These are phyloP conservation scores for Ligustrum vulgare DNA, from an alignment of 257 asterid species.

Conservation along the genomic window DNA sequence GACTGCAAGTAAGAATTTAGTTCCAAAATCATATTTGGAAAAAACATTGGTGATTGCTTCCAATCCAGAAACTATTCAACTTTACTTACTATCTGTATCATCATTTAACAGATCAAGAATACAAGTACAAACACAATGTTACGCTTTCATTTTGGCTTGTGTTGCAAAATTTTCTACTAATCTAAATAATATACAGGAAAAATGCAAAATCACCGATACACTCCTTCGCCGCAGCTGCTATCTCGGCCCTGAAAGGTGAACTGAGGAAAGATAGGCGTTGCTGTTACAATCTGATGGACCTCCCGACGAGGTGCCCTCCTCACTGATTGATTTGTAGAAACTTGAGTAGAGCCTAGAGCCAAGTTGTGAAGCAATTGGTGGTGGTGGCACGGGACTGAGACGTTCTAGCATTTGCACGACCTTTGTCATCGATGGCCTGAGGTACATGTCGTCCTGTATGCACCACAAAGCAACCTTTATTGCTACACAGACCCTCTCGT, in stretches of 20 bases:
- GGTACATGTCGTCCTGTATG: constrained; percentile 84
- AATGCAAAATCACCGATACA: constrained; percentile 22
- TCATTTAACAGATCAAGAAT: constrained; percentile 40
- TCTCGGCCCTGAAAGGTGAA: constrained; percentile 93
- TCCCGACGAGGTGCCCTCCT: constrained; percentile 78
- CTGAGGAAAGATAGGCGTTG: constrained; percentile 72
- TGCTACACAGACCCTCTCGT: constrained; percentile 63
- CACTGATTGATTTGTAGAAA: constrained; percentile 61
- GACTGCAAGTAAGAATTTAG: not conserved
- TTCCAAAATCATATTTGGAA: not conserved
- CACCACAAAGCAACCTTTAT: constrained; percentile 92
- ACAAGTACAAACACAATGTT: constrained; percentile 21
- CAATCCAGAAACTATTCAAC: not conserved
- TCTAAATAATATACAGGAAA: constrained; percentile 36
- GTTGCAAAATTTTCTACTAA: constrained; percentile 40
- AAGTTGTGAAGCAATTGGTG: constrained; percentile 63
- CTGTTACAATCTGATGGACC: constrained; percentile 78
- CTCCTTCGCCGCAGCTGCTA: constrained; percentile 43
- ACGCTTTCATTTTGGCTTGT: constrained; percentile 24
- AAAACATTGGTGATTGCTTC: not conserved
- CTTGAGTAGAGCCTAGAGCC: constrained; percentile 66
- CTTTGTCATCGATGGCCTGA: constrained; percentile 84
- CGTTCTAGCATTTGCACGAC: constrained; percentile 98
- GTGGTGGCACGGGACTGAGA: constrained; percentile 63
- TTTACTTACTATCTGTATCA: not conserved